phyloP scores from a whole-genome alignment of 2,329 filamentous ascomycete species.

The Neonectria punicea region DNA sequence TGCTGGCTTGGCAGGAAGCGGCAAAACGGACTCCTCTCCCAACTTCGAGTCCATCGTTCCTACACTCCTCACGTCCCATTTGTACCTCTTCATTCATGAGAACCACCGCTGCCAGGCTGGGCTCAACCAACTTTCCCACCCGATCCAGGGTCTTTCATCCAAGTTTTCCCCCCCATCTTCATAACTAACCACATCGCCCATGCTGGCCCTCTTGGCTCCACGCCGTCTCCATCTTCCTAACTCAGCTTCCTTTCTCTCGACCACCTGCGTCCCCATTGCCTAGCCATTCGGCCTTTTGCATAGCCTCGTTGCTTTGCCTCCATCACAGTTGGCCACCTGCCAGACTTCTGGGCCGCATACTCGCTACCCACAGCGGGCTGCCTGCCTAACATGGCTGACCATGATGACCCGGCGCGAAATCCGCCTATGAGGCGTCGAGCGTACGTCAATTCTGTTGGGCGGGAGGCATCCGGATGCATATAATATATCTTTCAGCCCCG shows the following conservation, averaged over 20 bases:
- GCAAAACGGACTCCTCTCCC: constrained; percentile 9
- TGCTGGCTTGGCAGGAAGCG: constrained; percentile 5
- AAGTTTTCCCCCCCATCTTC: constrained; percentile 20
- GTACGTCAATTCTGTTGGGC: constrained; percentile 31
- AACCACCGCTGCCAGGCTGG: constrained; percentile 10
- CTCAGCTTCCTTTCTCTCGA: constrained; percentile 31
- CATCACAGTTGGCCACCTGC: not conserved
- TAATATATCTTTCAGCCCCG: constrained; percentile 27
- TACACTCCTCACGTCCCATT: constrained; percentile 3
- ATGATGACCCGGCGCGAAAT: constrained; percentile 28
- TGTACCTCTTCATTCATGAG: constrained; percentile 12
- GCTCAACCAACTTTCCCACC: constrained; percentile 10
- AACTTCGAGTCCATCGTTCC: not conserved
- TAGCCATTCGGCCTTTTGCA: constrained; percentile 31
- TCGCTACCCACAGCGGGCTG: constrained; percentile 18
- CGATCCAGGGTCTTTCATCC: constrained; percentile 19
- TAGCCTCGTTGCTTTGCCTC: constrained; percentile 34
- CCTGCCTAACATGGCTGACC: constrained; percentile 36
- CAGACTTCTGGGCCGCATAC: constrained; percentile 23
- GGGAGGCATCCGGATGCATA: constrained; percentile 19
- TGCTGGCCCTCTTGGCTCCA: constrained; percentile 34
- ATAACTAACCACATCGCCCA: constrained; percentile 29
- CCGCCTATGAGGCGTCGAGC: constrained; percentile 42
- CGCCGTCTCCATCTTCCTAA: constrained; percentile 32
- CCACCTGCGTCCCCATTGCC: constrained; percentile 28